Conservation (phyloP, 2,329 filamentous ascomycete genomes). For the Botrytis byssoidea region DNA sequence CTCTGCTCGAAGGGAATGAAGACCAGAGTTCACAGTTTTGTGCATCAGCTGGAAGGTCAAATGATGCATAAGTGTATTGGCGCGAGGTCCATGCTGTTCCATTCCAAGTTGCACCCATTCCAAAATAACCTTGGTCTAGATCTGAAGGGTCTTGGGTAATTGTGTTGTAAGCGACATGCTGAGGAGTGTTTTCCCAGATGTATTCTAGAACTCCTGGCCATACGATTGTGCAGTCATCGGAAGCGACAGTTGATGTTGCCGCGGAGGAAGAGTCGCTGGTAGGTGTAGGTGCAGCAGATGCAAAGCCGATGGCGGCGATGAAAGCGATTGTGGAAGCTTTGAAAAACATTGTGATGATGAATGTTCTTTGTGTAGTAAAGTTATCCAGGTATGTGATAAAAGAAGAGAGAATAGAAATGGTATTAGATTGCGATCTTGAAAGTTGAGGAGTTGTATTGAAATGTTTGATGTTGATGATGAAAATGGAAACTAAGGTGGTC, state of each 20-base stretch:
- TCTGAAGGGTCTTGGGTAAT: background rate
- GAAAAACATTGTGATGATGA: conserved; percentile 3
- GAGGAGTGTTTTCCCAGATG: background rate
- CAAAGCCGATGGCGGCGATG: background rate
- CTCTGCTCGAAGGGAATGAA: background rate
- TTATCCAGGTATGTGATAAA: background rate
- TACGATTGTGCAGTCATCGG: background rate
- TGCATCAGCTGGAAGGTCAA: background rate
- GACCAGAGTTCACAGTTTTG: conserved; percentile 2
- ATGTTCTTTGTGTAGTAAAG: background rate
- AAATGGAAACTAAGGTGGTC: background rate
- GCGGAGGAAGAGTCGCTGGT: background rate
- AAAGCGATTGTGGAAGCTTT: background rate
- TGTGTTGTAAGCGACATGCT: conserved; percentile 3
- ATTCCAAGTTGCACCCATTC: conserved; percentile 13
- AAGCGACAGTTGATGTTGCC: background rate
- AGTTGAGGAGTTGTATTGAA: background rate
- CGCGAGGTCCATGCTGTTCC: background rate
- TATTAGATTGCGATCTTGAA: background rate
- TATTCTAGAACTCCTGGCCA: conserved; percentile 2
- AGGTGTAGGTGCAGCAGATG: background rate
- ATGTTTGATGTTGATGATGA: background rate
- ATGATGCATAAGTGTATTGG: conserved; percentile 7
- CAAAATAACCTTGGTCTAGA: background rate
- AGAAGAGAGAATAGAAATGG: no score